phyloP scores from a whole-genome alignment of 306 rosid species.

The Purshia tridentata region DNA sequence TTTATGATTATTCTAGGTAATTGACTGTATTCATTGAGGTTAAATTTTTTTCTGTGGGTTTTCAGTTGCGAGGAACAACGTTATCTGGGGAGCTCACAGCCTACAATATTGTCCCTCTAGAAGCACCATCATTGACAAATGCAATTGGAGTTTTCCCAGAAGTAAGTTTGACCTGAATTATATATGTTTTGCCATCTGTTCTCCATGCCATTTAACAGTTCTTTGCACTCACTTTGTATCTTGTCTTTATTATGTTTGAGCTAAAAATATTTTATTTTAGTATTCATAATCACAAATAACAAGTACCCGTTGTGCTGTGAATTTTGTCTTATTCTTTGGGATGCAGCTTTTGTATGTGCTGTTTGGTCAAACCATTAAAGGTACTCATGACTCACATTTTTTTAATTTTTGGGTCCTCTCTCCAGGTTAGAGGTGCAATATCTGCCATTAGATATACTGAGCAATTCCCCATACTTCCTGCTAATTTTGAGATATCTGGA shows the following conservation, averaged over 20 bases:
- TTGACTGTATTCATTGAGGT: conserved; percentile 22
- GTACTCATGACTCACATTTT: conserved; percentile 27
- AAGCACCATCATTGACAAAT: conserved; percentile 71
- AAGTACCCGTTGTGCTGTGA: conserved; percentile 3
- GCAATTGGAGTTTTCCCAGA: conserved; percentile 91
- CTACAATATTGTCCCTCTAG: conserved; percentile 89
- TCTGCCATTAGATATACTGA: conserved; percentile 76
- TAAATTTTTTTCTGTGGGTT: conserved; percentile 21
- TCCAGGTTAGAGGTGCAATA: conserved; percentile 82
- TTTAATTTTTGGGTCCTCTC: conserved; percentile 30
- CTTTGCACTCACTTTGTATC: neutral
- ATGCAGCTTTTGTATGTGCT: neutral
- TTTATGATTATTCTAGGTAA: neutral
- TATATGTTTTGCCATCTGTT: conserved; percentile 1
- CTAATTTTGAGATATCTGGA: conserved; percentile 62
- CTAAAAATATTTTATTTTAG: neutral
- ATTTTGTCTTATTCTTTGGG: conserved; percentile 18
- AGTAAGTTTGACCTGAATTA: conserved; percentile 52
- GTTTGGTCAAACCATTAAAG: neutral
- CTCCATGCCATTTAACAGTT: conserved; percentile 2
- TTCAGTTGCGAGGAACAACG: conserved; percentile 65
- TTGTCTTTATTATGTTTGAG: neutral
- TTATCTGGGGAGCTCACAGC: conserved; percentile 72
- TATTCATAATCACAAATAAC: neutral
- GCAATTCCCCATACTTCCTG: conserved; percentile 78